A percentile compares a stretch with the other conserved stretches of the same genome.
Conservation (phyloP, 768 basidiomycete species). For the Tylopilus vinaceipallidus region DNA sequence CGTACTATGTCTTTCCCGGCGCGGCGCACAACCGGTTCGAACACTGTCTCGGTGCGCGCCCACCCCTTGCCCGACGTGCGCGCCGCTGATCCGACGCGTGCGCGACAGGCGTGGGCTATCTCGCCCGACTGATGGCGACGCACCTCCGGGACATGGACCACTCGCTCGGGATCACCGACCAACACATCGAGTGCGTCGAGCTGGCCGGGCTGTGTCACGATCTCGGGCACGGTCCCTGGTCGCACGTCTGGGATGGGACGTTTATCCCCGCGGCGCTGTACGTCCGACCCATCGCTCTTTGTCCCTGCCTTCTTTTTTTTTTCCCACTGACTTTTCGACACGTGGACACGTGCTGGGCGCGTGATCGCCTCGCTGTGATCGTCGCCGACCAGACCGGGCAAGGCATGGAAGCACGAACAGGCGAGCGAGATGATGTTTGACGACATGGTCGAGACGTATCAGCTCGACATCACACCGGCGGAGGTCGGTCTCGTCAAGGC, state of each 20-base stretch:
- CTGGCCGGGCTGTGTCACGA: constrained; percentile 84
- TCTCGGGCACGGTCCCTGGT: constrained; percentile 84
- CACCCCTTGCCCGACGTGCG: neutral
- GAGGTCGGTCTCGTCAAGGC: constrained; percentile 71
- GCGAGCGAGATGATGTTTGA: constrained; percentile 85
- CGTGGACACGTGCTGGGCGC: too few relatives aligned
- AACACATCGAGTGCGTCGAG: constrained; percentile 75
- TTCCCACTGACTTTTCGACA: neutral
- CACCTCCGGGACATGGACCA: constrained; percentile 59
- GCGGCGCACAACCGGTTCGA: constrained; percentile 84
- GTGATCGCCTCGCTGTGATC: neutral
- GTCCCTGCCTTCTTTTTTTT: neutral
- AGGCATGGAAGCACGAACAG: constrained; percentile 70
- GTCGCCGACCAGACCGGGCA: constrained; percentile 37
- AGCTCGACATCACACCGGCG: constrained; percentile 44
- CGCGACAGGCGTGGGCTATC: constrained; percentile 64
- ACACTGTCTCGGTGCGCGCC: constrained; percentile 65
- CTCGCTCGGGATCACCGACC: constrained; percentile 59
- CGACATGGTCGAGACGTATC: constrained; percentile 55
- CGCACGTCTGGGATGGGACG: constrained; percentile 75
- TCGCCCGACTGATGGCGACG: constrained; percentile 62
- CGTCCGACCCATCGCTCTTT: constrained; percentile 23
- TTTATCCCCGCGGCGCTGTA: constrained; percentile 72
- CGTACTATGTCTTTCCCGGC: constrained; percentile 73
- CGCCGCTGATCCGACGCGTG: too few relatives aligned